phyloP scores from a whole-genome alignment of 352 stramenopile species.

The Aphanomyces stellatus region DNA sequence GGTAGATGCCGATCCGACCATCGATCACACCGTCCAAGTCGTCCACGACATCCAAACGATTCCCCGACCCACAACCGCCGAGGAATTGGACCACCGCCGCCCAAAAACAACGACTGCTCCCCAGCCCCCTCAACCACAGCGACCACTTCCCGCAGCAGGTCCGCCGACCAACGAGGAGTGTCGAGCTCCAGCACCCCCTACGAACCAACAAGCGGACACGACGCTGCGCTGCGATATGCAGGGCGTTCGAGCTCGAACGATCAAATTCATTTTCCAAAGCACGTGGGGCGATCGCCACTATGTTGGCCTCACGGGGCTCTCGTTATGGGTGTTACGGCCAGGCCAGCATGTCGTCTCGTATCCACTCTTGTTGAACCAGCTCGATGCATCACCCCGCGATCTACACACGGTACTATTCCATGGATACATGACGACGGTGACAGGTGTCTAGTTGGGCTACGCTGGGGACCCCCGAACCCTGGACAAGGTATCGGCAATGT shows the following conservation, averaged over 20 bases:
- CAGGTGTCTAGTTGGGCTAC: conserved; percentile 55
- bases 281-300: conserved; percentile 82
- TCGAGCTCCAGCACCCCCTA: too few relatives aligned
- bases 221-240: too few relatives aligned
- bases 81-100: conserved; percentile 4
- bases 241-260: conserved; percentile 38
- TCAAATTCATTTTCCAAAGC: conserved; percentile 45
- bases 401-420: conserved; percentile 43
- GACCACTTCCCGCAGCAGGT: neutral
- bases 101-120: conserved; percentile 5
- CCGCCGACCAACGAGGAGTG: too few relatives aligned
- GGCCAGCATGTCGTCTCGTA: conserved; percentile 26
- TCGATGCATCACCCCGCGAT: conserved; percentile 59
- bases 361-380: conserved; percentile 31
- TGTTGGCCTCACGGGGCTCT: conserved; percentile 59
- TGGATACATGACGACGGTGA: too few relatives aligned
- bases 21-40: conserved; percentile 9
- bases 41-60: conserved; percentile 7
- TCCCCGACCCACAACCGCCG: conserved; percentile 2
- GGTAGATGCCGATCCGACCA: neutral
- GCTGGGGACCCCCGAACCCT: conserved; percentile 72
- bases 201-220: too few relatives aligned
- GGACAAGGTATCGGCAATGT: conserved; percentile 61
- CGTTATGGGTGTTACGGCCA: conserved; percentile 54
- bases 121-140: neutral